Percentiles rank a stretch among this genome's conserved stretches.
phyloP scores from a whole-genome alignment of 2,329 filamentous ascomycete species.

The Fusarium nodosum region DNA sequence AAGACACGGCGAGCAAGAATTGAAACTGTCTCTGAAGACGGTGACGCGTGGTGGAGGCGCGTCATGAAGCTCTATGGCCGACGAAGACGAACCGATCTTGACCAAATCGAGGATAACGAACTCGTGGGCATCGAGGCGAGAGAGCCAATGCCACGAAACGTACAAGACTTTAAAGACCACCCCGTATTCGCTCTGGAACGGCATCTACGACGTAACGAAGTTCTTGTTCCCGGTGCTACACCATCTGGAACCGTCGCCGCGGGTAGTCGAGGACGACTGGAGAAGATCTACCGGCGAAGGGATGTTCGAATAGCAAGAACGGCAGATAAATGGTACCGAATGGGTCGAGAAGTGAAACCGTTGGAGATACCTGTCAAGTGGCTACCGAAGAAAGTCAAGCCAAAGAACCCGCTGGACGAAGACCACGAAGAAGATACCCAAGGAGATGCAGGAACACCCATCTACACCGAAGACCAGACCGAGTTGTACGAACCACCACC shows the following conservation, averaged over 20 bases:
- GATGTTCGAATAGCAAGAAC: slow-evolving; percentile 85
- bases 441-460: slow-evolving; percentile 63
- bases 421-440: slow-evolving; percentile 50
- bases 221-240: slow-evolving; percentile 77
- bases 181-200: slow-evolving; percentile 86
- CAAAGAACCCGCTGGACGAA: slow-evolving; percentile 46
- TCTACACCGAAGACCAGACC: slow-evolving; percentile 75
- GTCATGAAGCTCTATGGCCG: slow-evolving; percentile 64
- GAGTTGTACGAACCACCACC: slow-evolving; percentile 81
- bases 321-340: slow-evolving; percentile 89
- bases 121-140: slow-evolving; percentile 77
- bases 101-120: slow-evolving; percentile 86
- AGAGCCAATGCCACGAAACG: slow-evolving; percentile 88
- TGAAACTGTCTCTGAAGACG: slow-evolving; percentile 68
- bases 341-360: slow-evolving; percentile 82
- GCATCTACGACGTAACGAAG: slow-evolving; percentile 86
- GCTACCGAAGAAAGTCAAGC: slow-evolving; percentile 64
- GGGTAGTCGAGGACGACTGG: slow-evolving; percentile 73
- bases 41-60: slow-evolving; percentile 67
- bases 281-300: slow-evolving; percentile 83
- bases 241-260: slow-evolving; percentile 83
- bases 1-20: slow-evolving; percentile 89
- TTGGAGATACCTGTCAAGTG: slow-evolving; percentile 88
- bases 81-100: slow-evolving; percentile 69
- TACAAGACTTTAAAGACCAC: slow-evolving; percentile 89